Conservation (phyloP, 2,329 filamentous ascomycete genomes). For the Aspergillus sp. region DNA sequence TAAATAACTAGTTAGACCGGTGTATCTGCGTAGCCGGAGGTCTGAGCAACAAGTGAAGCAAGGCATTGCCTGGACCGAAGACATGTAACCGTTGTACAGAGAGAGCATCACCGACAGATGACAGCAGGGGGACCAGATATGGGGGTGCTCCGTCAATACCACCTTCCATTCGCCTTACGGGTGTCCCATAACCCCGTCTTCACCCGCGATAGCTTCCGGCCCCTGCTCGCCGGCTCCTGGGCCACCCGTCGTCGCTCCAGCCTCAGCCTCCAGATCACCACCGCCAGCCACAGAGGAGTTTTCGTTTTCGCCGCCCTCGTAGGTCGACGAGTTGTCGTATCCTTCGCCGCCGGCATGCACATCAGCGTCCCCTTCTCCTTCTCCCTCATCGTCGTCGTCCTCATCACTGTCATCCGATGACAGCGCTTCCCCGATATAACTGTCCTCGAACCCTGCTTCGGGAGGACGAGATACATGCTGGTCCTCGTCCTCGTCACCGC, state of each 20-base stretch:
- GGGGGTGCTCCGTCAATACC: too few relatives aligned
- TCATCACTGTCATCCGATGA: conserved; percentile 24
- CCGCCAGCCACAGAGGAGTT: conserved; percentile 21
- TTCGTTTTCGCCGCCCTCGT: conserved; percentile 24
- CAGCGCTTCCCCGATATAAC: conserved; percentile 15
- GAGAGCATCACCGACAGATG: too few relatives aligned
- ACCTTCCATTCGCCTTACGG: not conserved
- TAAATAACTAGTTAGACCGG: too few relatives aligned
- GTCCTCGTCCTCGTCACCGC: conserved; percentile 25
- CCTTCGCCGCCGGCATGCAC: conserved; percentile 9
- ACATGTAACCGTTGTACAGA: too few relatives aligned
- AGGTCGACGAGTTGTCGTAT: conserved; percentile 24
- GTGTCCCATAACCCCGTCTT: not conserved
- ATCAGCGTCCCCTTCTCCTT: conserved; percentile 16
- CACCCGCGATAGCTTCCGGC: not conserved
- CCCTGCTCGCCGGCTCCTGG: not conserved
- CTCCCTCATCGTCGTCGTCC: conserved; percentile 29
- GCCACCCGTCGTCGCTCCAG: not conserved
- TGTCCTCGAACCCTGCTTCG: conserved; percentile 17
- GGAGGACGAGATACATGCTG: conserved; percentile 11
- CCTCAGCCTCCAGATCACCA: conserved; percentile 7
- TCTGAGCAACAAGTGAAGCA: too few relatives aligned
- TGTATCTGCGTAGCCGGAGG: too few relatives aligned
- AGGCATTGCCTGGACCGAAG: too few relatives aligned
- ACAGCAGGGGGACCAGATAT: too few relatives aligned